Conservation (phyloP, 306 rosid species). For the Albizia julibrissin region DNA sequence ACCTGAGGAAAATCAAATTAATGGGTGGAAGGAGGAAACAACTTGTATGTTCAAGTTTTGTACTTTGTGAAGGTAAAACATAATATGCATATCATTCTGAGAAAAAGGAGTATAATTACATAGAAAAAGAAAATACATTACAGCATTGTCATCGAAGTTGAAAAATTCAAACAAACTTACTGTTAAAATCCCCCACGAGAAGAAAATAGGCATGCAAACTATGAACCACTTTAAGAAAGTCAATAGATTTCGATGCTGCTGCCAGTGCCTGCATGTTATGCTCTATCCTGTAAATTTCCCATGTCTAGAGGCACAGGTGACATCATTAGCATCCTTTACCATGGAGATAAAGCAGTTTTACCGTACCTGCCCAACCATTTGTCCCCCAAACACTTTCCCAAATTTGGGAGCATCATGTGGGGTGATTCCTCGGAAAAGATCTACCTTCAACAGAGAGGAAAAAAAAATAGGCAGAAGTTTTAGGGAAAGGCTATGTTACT, state of each 20-base stretch:
- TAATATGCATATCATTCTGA: constrained; percentile 20
- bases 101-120: background rate
- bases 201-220: constrained; percentile 92
- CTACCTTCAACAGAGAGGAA: constrained; percentile 55
- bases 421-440: constrained; percentile 85
- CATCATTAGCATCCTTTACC: constrained; percentile 21
- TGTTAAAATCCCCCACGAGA: constrained; percentile 78
- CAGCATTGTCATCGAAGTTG: constrained; percentile 27
- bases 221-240: constrained; percentile 80
- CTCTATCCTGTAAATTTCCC: constrained; percentile 31
- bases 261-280: constrained; percentile 79
- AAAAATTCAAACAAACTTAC: constrained; percentile 56
- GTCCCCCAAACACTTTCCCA: constrained; percentile 96
- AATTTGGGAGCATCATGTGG: constrained; percentile 76
- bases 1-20: constrained; percentile 3
- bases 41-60: constrained; percentile 13
- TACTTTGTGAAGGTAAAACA: constrained; percentile 21
- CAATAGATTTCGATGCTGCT: constrained; percentile 97
- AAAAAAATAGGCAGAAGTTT: constrained; percentile 14
- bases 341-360: constrained; percentile 24
- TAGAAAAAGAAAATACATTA: background rate
- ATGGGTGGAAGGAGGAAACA: constrained; percentile 17
- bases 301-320: constrained; percentile 27
- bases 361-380: constrained; percentile 85
- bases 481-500: background rate